Evolutionary conservation across 495 filamentous ascomycete genomes (phyloP).

Genomic region (Aspergillus heteromorphus): DNA sequence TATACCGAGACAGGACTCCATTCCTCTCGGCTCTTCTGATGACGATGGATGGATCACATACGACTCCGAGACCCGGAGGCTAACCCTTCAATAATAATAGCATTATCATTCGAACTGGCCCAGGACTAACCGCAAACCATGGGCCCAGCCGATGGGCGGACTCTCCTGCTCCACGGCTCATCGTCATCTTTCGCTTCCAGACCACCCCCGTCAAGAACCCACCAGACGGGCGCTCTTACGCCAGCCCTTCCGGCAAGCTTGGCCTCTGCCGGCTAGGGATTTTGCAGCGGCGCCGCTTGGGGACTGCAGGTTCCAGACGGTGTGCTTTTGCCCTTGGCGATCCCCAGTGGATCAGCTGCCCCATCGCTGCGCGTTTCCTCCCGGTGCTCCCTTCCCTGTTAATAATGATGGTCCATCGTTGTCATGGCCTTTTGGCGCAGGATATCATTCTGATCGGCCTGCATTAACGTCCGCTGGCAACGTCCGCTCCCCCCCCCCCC

Average conservation of each 20-base stretch:
- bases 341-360: constrained; percentile 14
- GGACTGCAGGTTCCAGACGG: background rate
- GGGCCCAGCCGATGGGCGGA: constrained; percentile 3
- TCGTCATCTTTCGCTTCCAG: constrained; percentile 34
- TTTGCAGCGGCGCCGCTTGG: background rate
- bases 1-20: background rate
- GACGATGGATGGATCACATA: background rate
- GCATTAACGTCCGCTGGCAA: constrained; percentile 1
- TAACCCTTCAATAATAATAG: background rate
- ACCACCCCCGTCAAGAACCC: constrained; percentile 23
- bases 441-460: constrained; percentile 7
- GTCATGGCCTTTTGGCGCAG: constrained; percentile 2
- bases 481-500: constrained; percentile 5
- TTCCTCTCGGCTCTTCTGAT: background rate
- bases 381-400: background rate
- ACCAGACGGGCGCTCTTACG: constrained; percentile 16
- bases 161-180: constrained; percentile 19
- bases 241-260: constrained; percentile 17
- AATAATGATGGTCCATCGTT: background rate
- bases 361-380: constrained; percentile 7
- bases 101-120: background rate
- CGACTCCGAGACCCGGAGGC: background rate
- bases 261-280: constrained; percentile 5
- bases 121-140: constrained; percentile 7
- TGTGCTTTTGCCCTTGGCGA: constrained; percentile 11